Conservation (phyloP, 805 yeast genomes). For the Scheffersomyces coipomensis region DNA sequence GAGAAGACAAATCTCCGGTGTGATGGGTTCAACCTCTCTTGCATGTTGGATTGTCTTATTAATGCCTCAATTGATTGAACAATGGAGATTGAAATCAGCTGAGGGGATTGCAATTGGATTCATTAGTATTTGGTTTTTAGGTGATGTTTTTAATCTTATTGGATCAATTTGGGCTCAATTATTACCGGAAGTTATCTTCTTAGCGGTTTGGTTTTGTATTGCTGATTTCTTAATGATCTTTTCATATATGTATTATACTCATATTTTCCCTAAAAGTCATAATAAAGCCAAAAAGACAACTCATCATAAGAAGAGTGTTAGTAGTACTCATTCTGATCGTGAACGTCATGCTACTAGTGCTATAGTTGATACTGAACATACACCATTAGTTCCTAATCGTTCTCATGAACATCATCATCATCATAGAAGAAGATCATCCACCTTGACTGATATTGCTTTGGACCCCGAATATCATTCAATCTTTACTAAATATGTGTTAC, state of each 20-base stretch:
- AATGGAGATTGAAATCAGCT: slow-evolving; percentile 72
- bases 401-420: slow-evolving; percentile 28
- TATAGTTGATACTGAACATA: slow-evolving; percentile 1
- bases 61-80: slow-evolving; percentile 77
- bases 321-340: background rate
- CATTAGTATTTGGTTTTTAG: slow-evolving; percentile 66
- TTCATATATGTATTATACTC: slow-evolving; percentile 58
- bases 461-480: slow-evolving; percentile 48
- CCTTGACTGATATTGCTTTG: slow-evolving; percentile 48
- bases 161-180: slow-evolving; percentile 73
- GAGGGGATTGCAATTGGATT: slow-evolving; percentile 76
- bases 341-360: background rate
- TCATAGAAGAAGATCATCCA: slow-evolving; percentile 48
- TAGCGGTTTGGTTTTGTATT: slow-evolving; percentile 75
- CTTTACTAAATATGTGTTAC: slow-evolving; percentile 53
- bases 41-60: slow-evolving; percentile 80
- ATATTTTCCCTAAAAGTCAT: slow-evolving; percentile 40
- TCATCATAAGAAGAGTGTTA: slow-evolving; percentile 8
- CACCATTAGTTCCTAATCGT: slow-evolving; percentile 4
- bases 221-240: slow-evolving; percentile 61
- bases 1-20: slow-evolving; percentile 47
- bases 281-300: slow-evolving; percentile 13
- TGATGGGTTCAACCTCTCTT: slow-evolving; percentile 67
- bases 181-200: slow-evolving; percentile 64
- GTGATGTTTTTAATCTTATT: slow-evolving; percentile 64